Evolutionary conservation across 805 yeast species (phyloP).

Genomic region (Ogataea angusta): DNA sequence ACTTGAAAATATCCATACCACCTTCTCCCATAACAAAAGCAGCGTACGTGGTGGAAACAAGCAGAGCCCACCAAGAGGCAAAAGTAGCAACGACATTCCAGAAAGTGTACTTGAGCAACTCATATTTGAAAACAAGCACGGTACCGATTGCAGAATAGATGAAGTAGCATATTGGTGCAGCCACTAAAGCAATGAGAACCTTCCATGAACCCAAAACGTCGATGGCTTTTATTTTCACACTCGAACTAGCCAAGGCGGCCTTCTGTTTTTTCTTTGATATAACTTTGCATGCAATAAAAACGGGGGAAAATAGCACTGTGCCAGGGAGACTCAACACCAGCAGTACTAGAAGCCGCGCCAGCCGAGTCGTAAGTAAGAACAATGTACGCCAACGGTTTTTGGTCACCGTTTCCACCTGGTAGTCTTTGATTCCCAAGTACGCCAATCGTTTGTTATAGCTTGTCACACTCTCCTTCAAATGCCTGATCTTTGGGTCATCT

Average conservation of each 20-base stretch:
- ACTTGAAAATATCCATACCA: conserved; percentile 86
- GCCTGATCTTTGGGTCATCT: conserved; percentile 65
- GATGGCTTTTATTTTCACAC: conserved; percentile 84
- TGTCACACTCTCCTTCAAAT: conserved; percentile 60
- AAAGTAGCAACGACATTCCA: conserved; percentile 32
- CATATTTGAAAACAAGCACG: conserved; percentile 19
- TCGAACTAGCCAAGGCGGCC: conserved; percentile 77
- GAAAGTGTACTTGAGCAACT: conserved; percentile 15
- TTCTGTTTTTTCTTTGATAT: conserved; percentile 71
- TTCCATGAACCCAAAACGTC: conserved; percentile 98
- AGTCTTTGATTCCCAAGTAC: conserved; percentile 64
- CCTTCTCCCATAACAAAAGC: conserved; percentile 89
- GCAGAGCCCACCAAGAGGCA: conserved; percentile 53
- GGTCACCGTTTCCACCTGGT: conserved; percentile 60
- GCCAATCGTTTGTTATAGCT: conserved; percentile 64
- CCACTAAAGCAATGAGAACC: conserved; percentile 77
- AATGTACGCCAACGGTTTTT: conserved; percentile 48
- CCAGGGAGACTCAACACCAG: conserved; percentile 79
- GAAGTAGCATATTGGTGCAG: conserved; percentile 81
- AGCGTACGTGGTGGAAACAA: conserved; percentile 77
- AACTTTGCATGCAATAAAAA: conserved; percentile 69
- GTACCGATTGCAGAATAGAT: conserved; percentile 67
- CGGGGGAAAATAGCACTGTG: conserved; percentile 79
- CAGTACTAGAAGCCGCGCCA: conserved; percentile 51
- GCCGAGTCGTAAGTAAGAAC: conserved; percentile 54